Evolutionary conservation across 1,139 yeast genomes (phyloP).

Genomic region (Blastobotrys petasosporus): DNA sequence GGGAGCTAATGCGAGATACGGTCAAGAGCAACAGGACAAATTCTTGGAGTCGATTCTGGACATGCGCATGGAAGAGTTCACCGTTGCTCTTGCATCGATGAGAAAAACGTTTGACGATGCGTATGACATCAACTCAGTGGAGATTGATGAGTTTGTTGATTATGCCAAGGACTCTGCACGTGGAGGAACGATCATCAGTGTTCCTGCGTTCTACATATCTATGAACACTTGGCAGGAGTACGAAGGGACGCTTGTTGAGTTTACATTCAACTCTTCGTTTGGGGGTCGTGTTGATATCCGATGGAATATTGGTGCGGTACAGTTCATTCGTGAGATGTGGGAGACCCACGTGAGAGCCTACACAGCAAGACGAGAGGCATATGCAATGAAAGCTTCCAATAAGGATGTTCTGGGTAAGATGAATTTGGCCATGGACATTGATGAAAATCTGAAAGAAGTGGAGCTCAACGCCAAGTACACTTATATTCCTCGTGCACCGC

Average conservation of each 20-base stretch:
- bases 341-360: constrained; percentile 62
- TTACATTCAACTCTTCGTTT: constrained; percentile 61
- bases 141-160: constrained; percentile 50
- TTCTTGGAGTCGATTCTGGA: constrained; percentile 24
- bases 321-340: constrained; percentile 88
- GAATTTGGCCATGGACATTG: constrained; percentile 14
- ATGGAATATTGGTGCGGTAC: constrained; percentile 93
- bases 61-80: constrained; percentile 51
- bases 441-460: constrained; percentile 48
- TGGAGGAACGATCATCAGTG: constrained; percentile 75
- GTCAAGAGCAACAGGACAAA: constrained; percentile 18
- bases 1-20: constrained; percentile 54
- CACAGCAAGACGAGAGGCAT: constrained; percentile 42
- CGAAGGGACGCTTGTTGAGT: constrained; percentile 48
- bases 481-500: constrained; percentile 66
- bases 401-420: constrained; percentile 14
- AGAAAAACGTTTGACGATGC: constrained; percentile 38
- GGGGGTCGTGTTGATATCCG: constrained; percentile 86
- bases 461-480: constrained; percentile 49
- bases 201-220: constrained; percentile 67
- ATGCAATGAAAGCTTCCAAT: constrained; percentile 18
- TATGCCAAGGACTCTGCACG: constrained; percentile 51
- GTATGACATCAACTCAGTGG: constrained; percentile 41
- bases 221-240: constrained; percentile 70
- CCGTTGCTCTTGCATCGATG: constrained; percentile 57